Base-by-base conservation (phyloP, 1,284 basidiomycete species). In the Rhodotorula sp. region DNA sequence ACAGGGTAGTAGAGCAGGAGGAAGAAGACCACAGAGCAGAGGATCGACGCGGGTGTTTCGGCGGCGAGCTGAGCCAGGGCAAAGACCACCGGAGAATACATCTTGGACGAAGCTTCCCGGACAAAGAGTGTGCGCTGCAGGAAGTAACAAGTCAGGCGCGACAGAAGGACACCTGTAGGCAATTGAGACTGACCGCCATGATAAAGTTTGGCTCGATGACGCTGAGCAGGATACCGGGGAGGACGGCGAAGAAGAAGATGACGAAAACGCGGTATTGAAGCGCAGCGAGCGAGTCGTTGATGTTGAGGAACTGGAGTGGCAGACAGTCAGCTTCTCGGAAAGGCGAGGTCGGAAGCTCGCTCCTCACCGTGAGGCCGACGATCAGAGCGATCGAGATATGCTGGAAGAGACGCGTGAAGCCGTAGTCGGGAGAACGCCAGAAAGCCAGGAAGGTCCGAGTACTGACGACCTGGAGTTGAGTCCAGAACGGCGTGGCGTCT, bases 391-490 rank as follows among this genome's bases (percentile, higher is more conserved):
- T 90, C 79, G 67, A 63, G 59, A 75, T 71, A 60, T 76, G 75
- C 54, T 72, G 75, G 67, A 76, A 90, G 87, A 12, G 64, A 2
- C 76, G 70, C 14, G 76, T 73, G 54, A 70, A 74, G 10, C 68
- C 72, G 79, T 92, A 93, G 74, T 93, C 88, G 0, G 91, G 88
- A 21, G 88, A 91, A 69, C 93, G 85, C 90, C 91, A 95, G 47
- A 93, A 85, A 3, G 91, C 88, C 31, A 85, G 80, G 79, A 89
- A 89, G 79, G 93, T 93, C 63, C 94, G 85, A 49, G 83, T 75
- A 21, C 90, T 85, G 65, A 96, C 92, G 12, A 86, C 85, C 80
- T 86, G 86, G 77, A 97, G 84, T 82, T 97, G 94, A 79, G 89
- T 90, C 71, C 84, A 80, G 84, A 92, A 90, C 0, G 89, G 85